Conservation (phyloP, 129 eudicot genomes). For the Tagetes erecta region DNA sequence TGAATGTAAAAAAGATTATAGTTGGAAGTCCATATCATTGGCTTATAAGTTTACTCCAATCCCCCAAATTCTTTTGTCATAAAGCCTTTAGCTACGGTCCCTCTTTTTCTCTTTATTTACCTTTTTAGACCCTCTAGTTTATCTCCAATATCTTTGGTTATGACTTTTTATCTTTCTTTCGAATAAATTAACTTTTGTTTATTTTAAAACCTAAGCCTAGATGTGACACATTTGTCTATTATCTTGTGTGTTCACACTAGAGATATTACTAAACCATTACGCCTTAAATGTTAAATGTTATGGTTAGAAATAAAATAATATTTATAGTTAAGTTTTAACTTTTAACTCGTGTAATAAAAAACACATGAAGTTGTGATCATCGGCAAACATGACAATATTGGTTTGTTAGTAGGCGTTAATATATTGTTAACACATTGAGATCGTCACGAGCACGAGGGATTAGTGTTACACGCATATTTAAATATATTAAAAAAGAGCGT, state of each 20-base stretch:
- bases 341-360: too few relatives aligned
- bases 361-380: too few relatives aligned
- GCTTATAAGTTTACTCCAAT: slow-evolving; percentile 32
- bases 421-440: too few relatives aligned
- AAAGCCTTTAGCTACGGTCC: slow-evolving; percentile 30
- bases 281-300: background rate
- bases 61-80: slow-evolving; percentile 22
- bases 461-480: too few relatives aligned
- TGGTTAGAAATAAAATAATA: background rate
- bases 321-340: too few relatives aligned
- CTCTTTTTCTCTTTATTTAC: slow-evolving; percentile 23
- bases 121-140: slow-evolving; percentile 29
- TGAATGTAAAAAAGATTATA: slow-evolving; percentile 14
- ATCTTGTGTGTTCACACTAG: background rate
- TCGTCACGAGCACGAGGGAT: too few relatives aligned
- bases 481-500: too few relatives aligned
- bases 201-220: background rate
- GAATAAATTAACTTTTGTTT: background rate
- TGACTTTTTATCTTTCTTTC: background rate
- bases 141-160: slow-evolving; percentile 40
- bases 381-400: too few relatives aligned
- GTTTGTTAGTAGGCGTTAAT: too few relatives aligned
- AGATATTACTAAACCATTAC: background rate
- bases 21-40: slow-evolving; percentile 41
- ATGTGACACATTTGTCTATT: background rate